These are phyloP conservation scores for Malus hybrid DNA, from an alignment of 331 rosid genomes.

Conservation along the genomic window DNA sequence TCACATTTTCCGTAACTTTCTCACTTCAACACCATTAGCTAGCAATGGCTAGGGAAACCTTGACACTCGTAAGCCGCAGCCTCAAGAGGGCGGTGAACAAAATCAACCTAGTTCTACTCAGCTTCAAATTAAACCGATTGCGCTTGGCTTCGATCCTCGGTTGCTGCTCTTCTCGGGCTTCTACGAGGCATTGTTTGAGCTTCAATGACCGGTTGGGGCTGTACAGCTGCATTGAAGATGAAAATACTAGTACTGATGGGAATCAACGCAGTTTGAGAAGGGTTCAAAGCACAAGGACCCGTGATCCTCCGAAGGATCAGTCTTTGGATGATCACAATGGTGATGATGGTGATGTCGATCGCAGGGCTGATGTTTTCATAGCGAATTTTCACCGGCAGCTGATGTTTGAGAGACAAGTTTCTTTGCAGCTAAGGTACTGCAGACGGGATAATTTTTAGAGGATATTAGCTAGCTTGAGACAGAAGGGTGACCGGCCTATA, in stretches of 20 bases:
- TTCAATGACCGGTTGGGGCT: constrained; percentile 5
- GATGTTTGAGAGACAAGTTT: constrained; percentile 37
- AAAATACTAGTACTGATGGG: background rate
- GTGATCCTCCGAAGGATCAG: background rate
- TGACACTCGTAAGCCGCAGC: constrained; percentile 10
- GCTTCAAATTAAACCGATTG: constrained; percentile 7
- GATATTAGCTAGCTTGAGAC: background rate
- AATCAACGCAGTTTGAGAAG: background rate
- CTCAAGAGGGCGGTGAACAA: constrained; percentile 25
- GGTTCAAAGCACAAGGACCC: constrained; percentile 13
- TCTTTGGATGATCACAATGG: background rate
- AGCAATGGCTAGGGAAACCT: constrained; percentile 24
- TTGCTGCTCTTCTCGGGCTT: background rate
- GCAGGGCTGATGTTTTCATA: constrained; percentile 58
- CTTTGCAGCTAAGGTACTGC: constrained; percentile 26
- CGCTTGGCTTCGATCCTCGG: background rate
- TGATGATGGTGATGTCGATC: constrained; percentile 42
- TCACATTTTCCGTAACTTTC: background rate
- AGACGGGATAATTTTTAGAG: constrained; percentile 1
- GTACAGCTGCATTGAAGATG: constrained; percentile 20
- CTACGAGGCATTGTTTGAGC: constrained; percentile 13
- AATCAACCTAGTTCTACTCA: constrained; percentile 8
- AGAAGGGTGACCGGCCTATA: background rate
- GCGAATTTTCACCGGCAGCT: constrained; percentile 40
- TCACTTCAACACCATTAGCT: background rate